phyloP scores from a whole-genome alignment of 371 early-diverging fungal genomes.

The Umbelopsis sp. region DNA sequence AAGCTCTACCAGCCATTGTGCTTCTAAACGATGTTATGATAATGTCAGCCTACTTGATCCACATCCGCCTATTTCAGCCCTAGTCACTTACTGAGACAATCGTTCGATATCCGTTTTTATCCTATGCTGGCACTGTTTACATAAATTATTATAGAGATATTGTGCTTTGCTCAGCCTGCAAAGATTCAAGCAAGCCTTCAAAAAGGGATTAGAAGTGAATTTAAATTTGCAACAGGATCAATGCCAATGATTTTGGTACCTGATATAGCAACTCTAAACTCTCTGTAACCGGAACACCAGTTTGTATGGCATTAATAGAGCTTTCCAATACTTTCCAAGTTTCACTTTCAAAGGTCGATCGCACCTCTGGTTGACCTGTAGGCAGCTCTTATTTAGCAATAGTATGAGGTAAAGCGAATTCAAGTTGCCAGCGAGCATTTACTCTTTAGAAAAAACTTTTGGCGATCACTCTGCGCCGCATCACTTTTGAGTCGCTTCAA shows the following conservation, averaged over 20 bases:
- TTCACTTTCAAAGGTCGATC: slow-evolving; percentile 7
- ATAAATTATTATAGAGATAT: slow-evolving; percentile 64
- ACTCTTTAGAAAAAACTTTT: slow-evolving; percentile 7
- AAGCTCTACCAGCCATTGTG: slow-evolving; percentile 32
- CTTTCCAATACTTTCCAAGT: slow-evolving; percentile 2
- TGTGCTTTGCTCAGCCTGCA: slow-evolving; percentile 77
- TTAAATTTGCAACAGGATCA: background rate
- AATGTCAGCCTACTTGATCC: background rate
- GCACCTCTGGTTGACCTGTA: slow-evolving; percentile 3
- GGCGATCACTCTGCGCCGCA: background rate
- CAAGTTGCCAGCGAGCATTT: background rate
- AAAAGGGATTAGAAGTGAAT: slow-evolving; percentile 11
- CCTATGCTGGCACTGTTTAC: slow-evolving; percentile 57
- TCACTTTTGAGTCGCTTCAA: slow-evolving; percentile 1
- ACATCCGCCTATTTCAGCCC: background rate
- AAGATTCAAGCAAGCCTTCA: slow-evolving; percentile 73
- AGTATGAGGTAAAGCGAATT: background rate
- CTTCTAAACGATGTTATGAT: slow-evolving; percentile 23
- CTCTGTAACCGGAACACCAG: slow-evolving; percentile 3
- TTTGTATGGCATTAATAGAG: background rate
- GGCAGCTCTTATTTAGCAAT: background rate
- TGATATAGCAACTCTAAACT: slow-evolving; percentile 82
- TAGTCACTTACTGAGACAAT: slow-evolving; percentile 30
- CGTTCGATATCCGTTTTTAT: slow-evolving; percentile 31
- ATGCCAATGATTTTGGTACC: slow-evolving; percentile 28